Conservation (phyloP, 164 flowering plant genomes). For the Paratinospora sagittata region DNA sequence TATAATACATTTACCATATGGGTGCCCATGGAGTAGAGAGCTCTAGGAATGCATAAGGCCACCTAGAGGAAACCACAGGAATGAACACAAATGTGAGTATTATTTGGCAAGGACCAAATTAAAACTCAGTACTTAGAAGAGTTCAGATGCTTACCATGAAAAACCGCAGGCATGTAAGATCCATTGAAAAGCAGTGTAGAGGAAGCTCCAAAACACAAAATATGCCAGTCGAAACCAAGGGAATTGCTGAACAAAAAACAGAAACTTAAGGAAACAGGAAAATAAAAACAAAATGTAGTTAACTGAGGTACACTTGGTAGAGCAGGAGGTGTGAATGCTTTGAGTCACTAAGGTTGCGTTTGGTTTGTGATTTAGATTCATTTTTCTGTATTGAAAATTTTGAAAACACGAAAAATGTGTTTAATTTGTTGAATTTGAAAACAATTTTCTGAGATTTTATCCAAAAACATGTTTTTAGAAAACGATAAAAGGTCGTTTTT, state of each 20-base stretch:
- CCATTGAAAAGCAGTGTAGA: constrained; percentile 61
- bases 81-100: constrained; percentile 1
- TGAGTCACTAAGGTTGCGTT: too few species aligned
- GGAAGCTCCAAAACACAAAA: constrained; percentile 58
- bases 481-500: too few species aligned
- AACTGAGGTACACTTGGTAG: neutral
- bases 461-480: too few species aligned
- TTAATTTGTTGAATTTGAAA: too few species aligned
- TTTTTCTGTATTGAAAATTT: too few species aligned
- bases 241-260: constrained; percentile 34
- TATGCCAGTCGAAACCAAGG: constrained; percentile 62
- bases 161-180: constrained; percentile 58
- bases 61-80: constrained; percentile 38
- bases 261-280: neutral
- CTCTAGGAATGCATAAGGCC: constrained; percentile 90
- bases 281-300: neutral
- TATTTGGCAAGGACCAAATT: neutral
- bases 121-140: neutral
- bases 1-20: constrained; percentile 40
- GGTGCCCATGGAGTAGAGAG: constrained; percentile 73
- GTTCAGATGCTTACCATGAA: constrained; percentile 35
- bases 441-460: too few species aligned
- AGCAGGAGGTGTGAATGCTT: neutral
- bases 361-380: too few species aligned
- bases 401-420: too few species aligned